Evolutionary conservation across 1,139 yeast genomes (phyloP), one percentile per base, ranked within the genome.

Genomic region (Yamadazyma buinensis): DNA sequence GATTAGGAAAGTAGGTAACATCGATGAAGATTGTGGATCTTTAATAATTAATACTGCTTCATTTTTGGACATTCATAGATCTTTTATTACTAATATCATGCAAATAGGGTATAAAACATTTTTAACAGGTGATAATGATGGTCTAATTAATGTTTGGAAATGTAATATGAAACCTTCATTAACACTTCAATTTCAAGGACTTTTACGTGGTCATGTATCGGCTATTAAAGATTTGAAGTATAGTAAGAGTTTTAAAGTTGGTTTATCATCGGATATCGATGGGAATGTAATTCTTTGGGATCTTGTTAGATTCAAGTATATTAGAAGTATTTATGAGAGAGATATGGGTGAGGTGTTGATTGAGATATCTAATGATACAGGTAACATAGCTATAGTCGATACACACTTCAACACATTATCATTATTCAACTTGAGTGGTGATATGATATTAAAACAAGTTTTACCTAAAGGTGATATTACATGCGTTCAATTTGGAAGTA

Each of bases 271-370:
- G 14, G 87, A 81, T 49, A 39, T 32, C 0, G 54, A 50, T 4
- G 85, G 88, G 0, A 50, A 53, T 2, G 73, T 73, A 4, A 69
- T 67, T 18, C 41, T 75, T 6, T 81, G 90, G 90, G 84, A 83
- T 46, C 47, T 75, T 28, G 65, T 76, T 0, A 55, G 80, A 22
- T 66, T 63, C 36, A 68, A 65, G 34, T 64, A 68, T 33, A 69
- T 83, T 9, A 55, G 83, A 36, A 57, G 59, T 32, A 48, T 82
- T 2, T 21, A 38, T 3, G 20, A 22, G 11, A 48, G 52, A 5
- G 44, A 51, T 1, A 29, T 41, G 1, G 34, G 28, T 5, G 38
- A 43, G 7, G 53, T 57, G n/a, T 52, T 61, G 19, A 54, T 70
- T 3, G 61, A 75, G 7, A 64, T 81, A 17, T 76, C 84, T 1